Evolutionary conservation across 352 stramenopile species (phyloP).

Genomic region (Phytopythium helicoides): DNA sequence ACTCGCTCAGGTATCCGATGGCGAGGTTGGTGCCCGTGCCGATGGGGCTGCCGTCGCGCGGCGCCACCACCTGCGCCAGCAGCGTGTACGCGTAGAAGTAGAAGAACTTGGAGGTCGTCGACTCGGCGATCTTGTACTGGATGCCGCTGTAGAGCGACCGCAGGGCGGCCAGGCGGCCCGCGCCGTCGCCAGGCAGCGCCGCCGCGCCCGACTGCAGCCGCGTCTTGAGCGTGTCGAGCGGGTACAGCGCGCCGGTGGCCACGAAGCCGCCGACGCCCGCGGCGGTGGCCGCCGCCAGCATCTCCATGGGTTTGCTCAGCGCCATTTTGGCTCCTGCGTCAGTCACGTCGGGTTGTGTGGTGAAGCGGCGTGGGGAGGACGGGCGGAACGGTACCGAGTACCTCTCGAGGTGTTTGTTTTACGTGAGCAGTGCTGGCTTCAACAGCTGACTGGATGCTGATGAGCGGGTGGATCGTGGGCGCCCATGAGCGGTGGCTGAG

Average conservation of each 20-base stretch:
- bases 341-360: slow-evolving; percentile 7
- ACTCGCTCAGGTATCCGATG: slow-evolving; percentile 83
- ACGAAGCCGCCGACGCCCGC: slow-evolving; percentile 76
- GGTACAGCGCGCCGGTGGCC: slow-evolving; percentile 76
- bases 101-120: slow-evolving; percentile 85
- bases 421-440: slow-evolving; percentile 3
- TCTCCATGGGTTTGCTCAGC: slow-evolving; percentile 84
- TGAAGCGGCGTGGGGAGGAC: too few relatives aligned
- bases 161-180: slow-evolving; percentile 5
- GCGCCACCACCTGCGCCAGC: slow-evolving; percentile 59
- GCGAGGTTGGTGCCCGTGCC: slow-evolving; percentile 65
- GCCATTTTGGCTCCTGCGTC: slow-evolving; percentile 16
- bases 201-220: slow-evolving; percentile 78
- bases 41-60: slow-evolving; percentile 58
- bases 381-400: too few relatives aligned
- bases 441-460: too few relatives aligned
- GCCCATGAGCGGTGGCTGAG: too few relatives aligned
- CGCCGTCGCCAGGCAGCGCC: slow-evolving; percentile 42
- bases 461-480: too few relatives aligned
- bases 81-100: slow-evolving; percentile 91
- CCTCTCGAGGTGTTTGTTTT: too few relatives aligned
- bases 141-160: slow-evolving; percentile 75
- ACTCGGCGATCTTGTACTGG: slow-evolving; percentile 84
- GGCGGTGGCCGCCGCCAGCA: slow-evolving; percentile 71
- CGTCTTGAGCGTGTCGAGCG: slow-evolving; percentile 88